These are phyloP conservation scores for Diplotaxis tenuifolia DNA, from an alignment of 345 rosid species.

Conservation along the genomic window DNA sequence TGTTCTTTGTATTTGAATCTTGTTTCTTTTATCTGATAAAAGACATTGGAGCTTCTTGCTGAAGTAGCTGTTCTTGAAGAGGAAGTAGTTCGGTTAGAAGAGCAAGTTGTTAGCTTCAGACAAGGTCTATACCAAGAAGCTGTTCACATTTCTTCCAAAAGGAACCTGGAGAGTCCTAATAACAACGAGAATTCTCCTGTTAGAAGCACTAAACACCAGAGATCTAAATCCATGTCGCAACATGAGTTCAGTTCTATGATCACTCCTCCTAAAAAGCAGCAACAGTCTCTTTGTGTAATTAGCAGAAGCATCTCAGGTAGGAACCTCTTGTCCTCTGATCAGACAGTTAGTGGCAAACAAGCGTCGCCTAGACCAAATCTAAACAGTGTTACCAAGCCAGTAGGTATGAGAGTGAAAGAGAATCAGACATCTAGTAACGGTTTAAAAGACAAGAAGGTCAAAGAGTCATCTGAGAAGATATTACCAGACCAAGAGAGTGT, in stretches of 20 bases:
- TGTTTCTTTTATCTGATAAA: slow-evolving; percentile 19
- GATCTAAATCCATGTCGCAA: slow-evolving; percentile 74
- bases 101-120: slow-evolving; percentile 80
- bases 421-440: slow-evolving; percentile 51
- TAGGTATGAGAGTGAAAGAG: slow-evolving; percentile 69
- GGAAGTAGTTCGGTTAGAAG: slow-evolving; percentile 93
- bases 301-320: slow-evolving; percentile 64
- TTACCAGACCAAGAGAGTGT: slow-evolving; percentile 56
- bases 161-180: slow-evolving; percentile 51
- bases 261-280: slow-evolving; percentile 43
- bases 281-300: slow-evolving; percentile 50
- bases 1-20: slow-evolving; percentile 24
- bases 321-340: slow-evolving; percentile 54
- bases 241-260: slow-evolving; percentile 52
- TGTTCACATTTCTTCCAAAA: slow-evolving; percentile 62
- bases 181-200: slow-evolving; percentile 43
- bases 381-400: slow-evolving; percentile 30
- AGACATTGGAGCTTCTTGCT: slow-evolving; percentile 96
- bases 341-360: slow-evolving; percentile 44
- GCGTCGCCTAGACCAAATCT: slow-evolving; percentile 38
- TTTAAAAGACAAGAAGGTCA: slow-evolving; percentile 52
- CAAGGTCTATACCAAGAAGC: slow-evolving; percentile 91
- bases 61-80: slow-evolving; percentile 98
- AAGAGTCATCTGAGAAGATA: slow-evolving; percentile 59
- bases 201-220: slow-evolving; percentile 58